Base-by-base conservation (phyloP, 106 monocot species). In the Platanthera guangdongensis region DNA sequence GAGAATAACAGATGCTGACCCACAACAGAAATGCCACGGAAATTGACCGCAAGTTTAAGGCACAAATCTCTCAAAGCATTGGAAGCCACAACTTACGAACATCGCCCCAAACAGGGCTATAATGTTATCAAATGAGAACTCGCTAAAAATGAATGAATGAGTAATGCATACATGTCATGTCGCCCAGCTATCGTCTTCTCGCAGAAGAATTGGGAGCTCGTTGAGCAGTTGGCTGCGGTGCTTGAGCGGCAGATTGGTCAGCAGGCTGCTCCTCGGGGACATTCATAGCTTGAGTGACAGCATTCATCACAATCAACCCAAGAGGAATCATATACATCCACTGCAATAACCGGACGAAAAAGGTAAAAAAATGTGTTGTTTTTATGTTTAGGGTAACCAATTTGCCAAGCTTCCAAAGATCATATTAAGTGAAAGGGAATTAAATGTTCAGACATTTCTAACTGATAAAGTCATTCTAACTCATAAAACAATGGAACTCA, bases 241-340 rank as follows among this genome's bases (percentile, higher is more conserved):
- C 14, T 60, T 85, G 87, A 22, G 81, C 48, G 77, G 50, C 77
- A 18, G 83, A 21, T 70, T 84, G 86, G n/a, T 78, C 90, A 62
- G 72, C 76, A 76, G 78, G 76, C 69, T 83, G 88, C 74, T 93
- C 90, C 71, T 85, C 88, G 5, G 95, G 87, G 79, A 90, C 76
- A 85, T 90, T 95, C 84, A 88, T 86, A 52, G 87, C 86, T 90
- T 92, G 93, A 30, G 95, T 90, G 32, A 93, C 28, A 8, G 77
- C 85, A 80, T 95, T 95, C 93, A 93, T 84, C 64, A 95, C 76
- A 72, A 93, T 87, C 65, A 95, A 82, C 47, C 81, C 95, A 12
- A 93, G 84, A 65, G 95, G 95, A 57, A 95, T 87, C 52, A 93
- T 2, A 81, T 95, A 95, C 95, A 95, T 95, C 95, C 95, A 95